These are phyloP conservation scores for Neckera pumila DNA, from an alignment of 225 moss, liverwort and hornwort genomes.

Conservation along the genomic window DNA sequence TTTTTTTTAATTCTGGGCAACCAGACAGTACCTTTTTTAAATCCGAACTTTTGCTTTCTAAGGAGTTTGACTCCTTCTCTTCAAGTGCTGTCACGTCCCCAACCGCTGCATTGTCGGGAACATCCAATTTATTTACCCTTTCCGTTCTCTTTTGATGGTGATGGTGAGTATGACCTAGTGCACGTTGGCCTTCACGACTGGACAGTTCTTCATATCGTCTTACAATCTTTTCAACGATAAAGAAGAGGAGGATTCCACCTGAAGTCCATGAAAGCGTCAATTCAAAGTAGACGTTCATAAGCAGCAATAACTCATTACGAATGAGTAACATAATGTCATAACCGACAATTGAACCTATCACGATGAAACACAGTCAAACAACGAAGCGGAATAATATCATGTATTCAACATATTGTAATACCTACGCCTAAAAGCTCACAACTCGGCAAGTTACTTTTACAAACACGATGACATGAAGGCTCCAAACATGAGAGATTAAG, in stretches of 20 bases:
- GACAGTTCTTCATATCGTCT: constrained; percentile 69
- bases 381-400: not conserved
- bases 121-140: constrained; percentile 1
- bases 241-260: constrained; percentile 87
- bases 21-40: constrained; percentile 19
- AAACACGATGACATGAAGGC: not conserved
- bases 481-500: not conserved
- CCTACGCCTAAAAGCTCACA: not conserved
- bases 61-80: constrained; percentile 11
- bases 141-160: constrained; percentile 36
- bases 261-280: not conserved
- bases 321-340: not conserved
- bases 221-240: constrained; percentile 87
- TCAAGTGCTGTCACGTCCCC: constrained; percentile 10
- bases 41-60: constrained; percentile 29
- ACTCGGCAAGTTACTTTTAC: not conserved
- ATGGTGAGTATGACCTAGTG: constrained; percentile 45
- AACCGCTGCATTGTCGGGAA: constrained; percentile 1
- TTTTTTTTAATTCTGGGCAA: not conserved
- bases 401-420: not conserved
- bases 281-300: not conserved
- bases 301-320: not conserved
- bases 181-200: constrained; percentile 8
- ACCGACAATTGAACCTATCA: not conserved
- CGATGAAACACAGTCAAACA: not conserved